Percentiles rank a stretch among this genome's conserved stretches.
Conservation (phyloP, 129 eudicot species). For the Pseudognaphalium luteoalbum region DNA sequence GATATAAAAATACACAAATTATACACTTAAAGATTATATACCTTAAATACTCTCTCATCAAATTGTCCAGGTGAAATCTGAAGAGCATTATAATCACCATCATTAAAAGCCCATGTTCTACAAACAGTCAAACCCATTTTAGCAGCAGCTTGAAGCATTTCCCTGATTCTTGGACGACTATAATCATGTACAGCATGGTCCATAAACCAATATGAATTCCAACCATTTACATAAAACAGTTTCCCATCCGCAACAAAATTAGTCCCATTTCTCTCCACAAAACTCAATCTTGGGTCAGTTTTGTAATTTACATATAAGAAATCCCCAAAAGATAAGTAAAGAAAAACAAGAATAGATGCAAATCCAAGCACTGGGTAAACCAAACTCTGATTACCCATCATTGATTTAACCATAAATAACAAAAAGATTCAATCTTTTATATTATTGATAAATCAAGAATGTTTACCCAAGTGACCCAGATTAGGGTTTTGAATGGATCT, state of each 20-base stretch:
- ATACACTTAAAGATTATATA: constrained; percentile 17
- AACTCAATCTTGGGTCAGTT: constrained; percentile 49
- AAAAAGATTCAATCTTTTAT: constrained; percentile 16
- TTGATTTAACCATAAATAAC: constrained; percentile 53
- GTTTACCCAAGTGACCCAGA: constrained; percentile 24
- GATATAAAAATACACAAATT: not conserved
- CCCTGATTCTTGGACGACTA: constrained; percentile 58
- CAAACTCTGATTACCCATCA: constrained; percentile 58
- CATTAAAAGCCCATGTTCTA: constrained; percentile 98
- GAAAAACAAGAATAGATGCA: constrained; percentile 68
- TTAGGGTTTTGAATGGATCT: constrained; percentile 18
- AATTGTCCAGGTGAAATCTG: constrained; percentile 88
- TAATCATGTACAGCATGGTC: constrained; percentile 80
- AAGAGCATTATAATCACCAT: constrained; percentile 91
- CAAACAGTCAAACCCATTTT: constrained; percentile 98
- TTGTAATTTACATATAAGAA: constrained; percentile 48
- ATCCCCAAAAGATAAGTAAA: constrained; percentile 85
- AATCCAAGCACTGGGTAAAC: constrained; percentile 82
- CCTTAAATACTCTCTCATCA: constrained; percentile 82
- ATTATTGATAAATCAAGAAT: constrained; percentile 15
- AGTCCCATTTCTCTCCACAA: constrained; percentile 92
- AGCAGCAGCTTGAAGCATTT: constrained; percentile 79
- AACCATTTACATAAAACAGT: constrained; percentile 79
- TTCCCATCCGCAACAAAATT: constrained; percentile 82
- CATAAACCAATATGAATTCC: constrained; percentile 99